Percentiles rank a stretch among this genome's conserved stretches.
Conservation (phyloP, 352 stramenopile species). For the Globisporangium paddicum region DNA sequence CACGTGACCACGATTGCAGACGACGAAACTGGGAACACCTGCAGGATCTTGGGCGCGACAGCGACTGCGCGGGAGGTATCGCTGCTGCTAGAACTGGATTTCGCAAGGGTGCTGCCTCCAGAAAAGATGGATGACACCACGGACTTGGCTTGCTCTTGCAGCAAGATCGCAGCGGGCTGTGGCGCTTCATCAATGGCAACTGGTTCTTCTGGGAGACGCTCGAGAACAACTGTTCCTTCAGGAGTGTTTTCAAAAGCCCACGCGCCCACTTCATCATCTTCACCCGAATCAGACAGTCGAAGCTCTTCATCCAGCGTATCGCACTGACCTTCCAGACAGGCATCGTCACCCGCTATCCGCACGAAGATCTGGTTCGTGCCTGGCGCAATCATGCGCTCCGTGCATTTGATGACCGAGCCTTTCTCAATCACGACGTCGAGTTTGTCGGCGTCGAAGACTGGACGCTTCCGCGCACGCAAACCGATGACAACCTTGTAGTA, state of each 20-base stretch:
- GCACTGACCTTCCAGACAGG: background rate
- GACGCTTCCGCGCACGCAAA: constrained; percentile 38
- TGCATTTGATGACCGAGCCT: constrained; percentile 46
- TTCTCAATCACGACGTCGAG: constrained; percentile 49
- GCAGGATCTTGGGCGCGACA: constrained; percentile 43
- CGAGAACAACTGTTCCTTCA: constrained; percentile 51
- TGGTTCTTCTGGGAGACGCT: constrained; percentile 48
- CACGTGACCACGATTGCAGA: constrained; percentile 72
- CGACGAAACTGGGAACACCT: constrained; percentile 48
- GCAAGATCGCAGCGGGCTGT: constrained; percentile 12
- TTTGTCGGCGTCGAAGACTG: constrained; percentile 47
- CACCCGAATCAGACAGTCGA: constrained; percentile 5
- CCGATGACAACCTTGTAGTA: constrained; percentile 56
- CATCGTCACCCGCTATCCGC: constrained; percentile 16
- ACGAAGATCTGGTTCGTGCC: constrained; percentile 70
- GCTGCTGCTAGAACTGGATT: constrained; percentile 16
- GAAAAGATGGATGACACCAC: constrained; percentile 60
- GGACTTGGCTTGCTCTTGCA: constrained; percentile 72
- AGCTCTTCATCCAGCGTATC: constrained; percentile 10
- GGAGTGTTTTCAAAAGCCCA: constrained; percentile 69
- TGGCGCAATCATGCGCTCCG: constrained; percentile 46
- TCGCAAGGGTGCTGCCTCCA: constrained; percentile 27
- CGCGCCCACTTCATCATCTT: constrained; percentile 36
- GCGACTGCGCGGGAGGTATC: constrained; percentile 13
- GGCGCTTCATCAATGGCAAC: constrained; percentile 19